Evolutionary conservation across 768 basidiomycete genomes (phyloP).

Genomic region (Hygrophoropsis aurantiaca): DNA sequence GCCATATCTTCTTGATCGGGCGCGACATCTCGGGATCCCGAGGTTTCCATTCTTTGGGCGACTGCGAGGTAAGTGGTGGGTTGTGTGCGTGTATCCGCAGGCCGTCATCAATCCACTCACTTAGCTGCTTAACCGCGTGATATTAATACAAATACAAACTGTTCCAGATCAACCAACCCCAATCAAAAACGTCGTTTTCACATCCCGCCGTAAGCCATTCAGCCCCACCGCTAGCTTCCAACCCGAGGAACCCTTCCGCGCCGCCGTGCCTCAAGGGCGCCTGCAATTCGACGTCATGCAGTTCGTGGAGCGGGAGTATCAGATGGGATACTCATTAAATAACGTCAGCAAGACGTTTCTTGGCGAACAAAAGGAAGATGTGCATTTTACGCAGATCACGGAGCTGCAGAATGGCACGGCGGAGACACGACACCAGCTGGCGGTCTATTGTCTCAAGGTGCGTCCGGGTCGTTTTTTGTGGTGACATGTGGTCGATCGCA

Average conservation of each 20-base stretch:
- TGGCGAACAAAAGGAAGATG: conserved; percentile 98
- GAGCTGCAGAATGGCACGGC: conserved; percentile 96
- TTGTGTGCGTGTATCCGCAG: too few relatives aligned
- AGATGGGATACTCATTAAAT: conserved; percentile 93
- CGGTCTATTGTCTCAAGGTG: conserved; percentile 98
- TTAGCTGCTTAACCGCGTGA: neutral
- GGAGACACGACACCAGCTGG: conserved; percentile 87
- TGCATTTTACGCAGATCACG: conserved; percentile 98
- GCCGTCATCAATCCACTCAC: too few relatives aligned
- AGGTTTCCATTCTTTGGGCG: conserved; percentile 78
- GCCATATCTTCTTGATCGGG: conserved; percentile 92
- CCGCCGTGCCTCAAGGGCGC: conserved; percentile 86
- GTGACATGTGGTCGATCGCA: too few relatives aligned
- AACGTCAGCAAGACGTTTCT: conserved; percentile 97
- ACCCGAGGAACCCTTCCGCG: conserved; percentile 93
- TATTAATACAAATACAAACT: too few relatives aligned
- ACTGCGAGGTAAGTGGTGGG: conserved; percentile 70
- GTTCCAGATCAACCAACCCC: conserved; percentile 77
- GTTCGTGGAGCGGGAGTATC: conserved; percentile 98
- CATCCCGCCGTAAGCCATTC: conserved; percentile 93
- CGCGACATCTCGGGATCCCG: conserved; percentile 69
- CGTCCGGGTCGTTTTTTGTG: conserved; percentile 1
- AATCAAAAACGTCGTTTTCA: conserved; percentile 93
- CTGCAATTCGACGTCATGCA: conserved; percentile 95
- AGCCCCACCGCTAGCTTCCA: too few relatives aligned